Evolutionary conservation across 192 early-diverging fungal species (phyloP), one percentile per base, ranked within the genome.

Genomic region (Umbelopsis ramanniana): DNA sequence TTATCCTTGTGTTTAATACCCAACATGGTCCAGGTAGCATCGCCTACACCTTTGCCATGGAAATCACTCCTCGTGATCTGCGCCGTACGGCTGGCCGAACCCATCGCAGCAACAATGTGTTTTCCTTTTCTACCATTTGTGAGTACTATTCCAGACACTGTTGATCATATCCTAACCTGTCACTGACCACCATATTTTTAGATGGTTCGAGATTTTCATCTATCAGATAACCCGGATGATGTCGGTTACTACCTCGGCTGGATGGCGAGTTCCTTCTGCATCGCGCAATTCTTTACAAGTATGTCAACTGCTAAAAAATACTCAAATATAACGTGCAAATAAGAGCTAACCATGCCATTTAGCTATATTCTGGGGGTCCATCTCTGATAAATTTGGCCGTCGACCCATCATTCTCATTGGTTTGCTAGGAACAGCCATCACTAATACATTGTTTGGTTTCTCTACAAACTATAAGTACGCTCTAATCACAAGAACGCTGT

Each of bases 71-170:
- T 63, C 2, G 57, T 63, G 3, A 26, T 63, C 15, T 63, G 57
- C 33, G 57, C 57, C 3, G 57, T 63, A 26, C 57, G 57, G 57
- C 57, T 86, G 5, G 72, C 78, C 35, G 87, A 89, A 68, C 86
- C 87, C 11, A 69, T 86, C 45, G 83, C 84, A 52, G 79, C 80
- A 35, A 71, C 79, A 40, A 75, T 90, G 26, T 69, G 86, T 47
- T 81, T 89, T 72, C 89, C 89, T 10, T 93, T 93, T 67, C 84
- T 89, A 8, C 90, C 88, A 68, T 87, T 91, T 76, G 57, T 63
- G 35, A 37, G 57, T 63, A 10, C 33, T 6, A 29, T 37, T 19
- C 19, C 54, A 29, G 14, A 19, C 11, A 35, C 26, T 4, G 26
- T 37, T 19, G 29, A 37, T 63, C 14, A 15, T 37, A 17, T 6